Conservation (phyloP, 495 filamentous ascomycete genomes). For the Neurospora hispaniola region DNA sequence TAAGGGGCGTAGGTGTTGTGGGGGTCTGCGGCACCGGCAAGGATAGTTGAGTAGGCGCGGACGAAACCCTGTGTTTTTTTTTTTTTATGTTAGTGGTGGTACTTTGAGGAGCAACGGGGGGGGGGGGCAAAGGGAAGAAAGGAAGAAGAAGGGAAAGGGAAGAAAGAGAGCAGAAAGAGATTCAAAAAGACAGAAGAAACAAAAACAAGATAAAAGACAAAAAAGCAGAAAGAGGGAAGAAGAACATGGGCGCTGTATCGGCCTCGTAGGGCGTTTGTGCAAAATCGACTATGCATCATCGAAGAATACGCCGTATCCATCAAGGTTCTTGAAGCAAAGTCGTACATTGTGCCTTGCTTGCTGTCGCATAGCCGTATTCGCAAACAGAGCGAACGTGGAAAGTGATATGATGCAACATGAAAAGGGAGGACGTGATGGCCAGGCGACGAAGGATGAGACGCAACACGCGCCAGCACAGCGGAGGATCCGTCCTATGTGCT, state of each 20-base stretch:
- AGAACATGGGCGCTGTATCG: background rate
- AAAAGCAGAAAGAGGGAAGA: background rate
- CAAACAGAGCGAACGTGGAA: background rate
- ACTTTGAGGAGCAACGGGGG: too few relatives aligned
- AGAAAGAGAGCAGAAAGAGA: too few relatives aligned
- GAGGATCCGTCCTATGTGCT: background rate
- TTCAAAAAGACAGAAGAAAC: too few relatives aligned
- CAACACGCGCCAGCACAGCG: background rate
- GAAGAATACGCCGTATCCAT: background rate
- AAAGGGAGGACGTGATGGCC: background rate
- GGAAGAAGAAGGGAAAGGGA: too few relatives aligned
- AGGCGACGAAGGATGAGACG: background rate
- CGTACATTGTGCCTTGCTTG: background rate
- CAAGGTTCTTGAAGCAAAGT: background rate
- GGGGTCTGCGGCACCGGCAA: constrained; percentile 26
- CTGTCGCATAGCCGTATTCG: background rate
- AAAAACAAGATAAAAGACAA: too few relatives aligned
- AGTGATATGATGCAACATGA: background rate
- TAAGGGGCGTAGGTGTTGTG: constrained; percentile 27
- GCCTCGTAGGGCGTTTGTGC: background rate
- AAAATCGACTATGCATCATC: background rate
- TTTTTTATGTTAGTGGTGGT: too few relatives aligned
- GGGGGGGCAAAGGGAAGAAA: too few relatives aligned
- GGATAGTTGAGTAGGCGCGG: constrained; percentile 42
- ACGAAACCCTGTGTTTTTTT: constrained; percentile 32